Evolutionary conservation across 805 yeast species (phyloP).

Genomic region (Ascoidea tarda): DNA sequence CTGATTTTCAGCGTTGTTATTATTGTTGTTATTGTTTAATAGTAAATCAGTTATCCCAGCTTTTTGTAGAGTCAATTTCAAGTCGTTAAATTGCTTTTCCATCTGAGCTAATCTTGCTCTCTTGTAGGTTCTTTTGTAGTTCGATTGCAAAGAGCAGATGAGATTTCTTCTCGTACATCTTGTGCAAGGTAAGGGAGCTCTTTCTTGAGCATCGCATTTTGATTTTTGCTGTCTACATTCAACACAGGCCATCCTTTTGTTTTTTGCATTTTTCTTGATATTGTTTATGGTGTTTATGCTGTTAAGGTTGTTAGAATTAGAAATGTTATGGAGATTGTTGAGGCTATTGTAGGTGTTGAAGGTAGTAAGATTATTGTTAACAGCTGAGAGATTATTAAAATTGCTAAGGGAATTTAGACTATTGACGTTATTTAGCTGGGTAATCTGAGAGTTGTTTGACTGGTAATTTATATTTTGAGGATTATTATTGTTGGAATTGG

Average conservation of each 20-base stretch:
- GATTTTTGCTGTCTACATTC: slow-evolving; percentile 95
- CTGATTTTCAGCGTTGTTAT: neutral
- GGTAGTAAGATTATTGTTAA: too few species aligned
- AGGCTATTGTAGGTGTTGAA: too few species aligned
- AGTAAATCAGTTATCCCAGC: neutral
- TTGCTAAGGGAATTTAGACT: too few species aligned
- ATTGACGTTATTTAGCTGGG: too few species aligned
- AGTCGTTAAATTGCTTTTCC: slow-evolving; percentile 64
- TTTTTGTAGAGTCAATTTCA: slow-evolving; percentile 34
- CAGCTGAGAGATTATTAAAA: too few species aligned
- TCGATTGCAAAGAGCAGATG: slow-evolving; percentile 61
- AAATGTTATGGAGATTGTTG: too few species aligned
- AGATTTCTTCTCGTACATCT: slow-evolving; percentile 63
- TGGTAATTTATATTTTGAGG: too few species aligned
- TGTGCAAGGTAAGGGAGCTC: slow-evolving; percentile 67
- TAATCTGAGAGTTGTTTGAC: too few species aligned
- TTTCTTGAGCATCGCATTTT: slow-evolving; percentile 73
- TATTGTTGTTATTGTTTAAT: too few species aligned
- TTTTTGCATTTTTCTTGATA: slow-evolving; percentile 4
- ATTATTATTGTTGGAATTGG: too few species aligned
- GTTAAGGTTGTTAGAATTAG: too few species aligned
- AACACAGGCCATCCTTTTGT: slow-evolving; percentile 74
- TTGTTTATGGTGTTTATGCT: too few species aligned
- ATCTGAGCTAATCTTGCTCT: slow-evolving; percentile 73
- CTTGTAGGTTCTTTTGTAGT: slow-evolving; percentile 81